Conservation (phyloP, 495 filamentous ascomycete genomes). For the Penicillium paradoxum region DNA sequence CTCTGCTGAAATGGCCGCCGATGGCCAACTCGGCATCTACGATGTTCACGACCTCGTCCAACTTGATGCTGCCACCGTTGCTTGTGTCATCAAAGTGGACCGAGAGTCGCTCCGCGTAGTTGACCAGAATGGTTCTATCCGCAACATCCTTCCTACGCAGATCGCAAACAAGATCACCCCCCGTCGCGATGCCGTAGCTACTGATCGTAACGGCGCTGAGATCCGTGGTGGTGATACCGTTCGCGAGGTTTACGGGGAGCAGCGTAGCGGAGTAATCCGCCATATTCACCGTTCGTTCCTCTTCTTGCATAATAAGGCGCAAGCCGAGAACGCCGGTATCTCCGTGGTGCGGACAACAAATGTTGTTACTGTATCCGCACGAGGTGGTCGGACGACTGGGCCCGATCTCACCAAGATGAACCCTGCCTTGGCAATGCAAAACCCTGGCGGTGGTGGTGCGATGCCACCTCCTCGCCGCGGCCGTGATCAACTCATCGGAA, state of each 20-base stretch:
- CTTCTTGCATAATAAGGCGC: constrained; percentile 79
- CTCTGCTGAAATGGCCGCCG: constrained; percentile 81
- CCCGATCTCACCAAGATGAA: constrained; percentile 92
- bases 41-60: constrained; percentile 92
- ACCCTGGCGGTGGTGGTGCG: constrained; percentile 30
- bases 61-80: constrained; percentile 87
- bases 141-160: constrained; percentile 81
- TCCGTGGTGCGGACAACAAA: constrained; percentile 83
- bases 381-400: constrained; percentile 67
- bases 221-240: constrained; percentile 88
- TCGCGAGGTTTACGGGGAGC: constrained; percentile 81
- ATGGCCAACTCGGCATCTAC: constrained; percentile 74
- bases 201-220: constrained; percentile 89
- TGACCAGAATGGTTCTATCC: constrained; percentile 80
- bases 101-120: constrained; percentile 84
- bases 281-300: constrained; percentile 88
- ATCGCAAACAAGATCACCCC: constrained; percentile 80
- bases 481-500: constrained; percentile 79
- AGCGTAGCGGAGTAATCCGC: constrained; percentile 77
- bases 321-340: constrained; percentile 81
- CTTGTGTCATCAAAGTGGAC: constrained; percentile 90
- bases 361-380: constrained; percentile 83
- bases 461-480: constrained; percentile 80
- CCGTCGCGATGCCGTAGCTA: constrained; percentile 78
- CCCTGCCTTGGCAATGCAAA: constrained; percentile 65